Base-by-base conservation (phyloP, 129 eudicot species). In the Centaurea solstitialis region DNA sequence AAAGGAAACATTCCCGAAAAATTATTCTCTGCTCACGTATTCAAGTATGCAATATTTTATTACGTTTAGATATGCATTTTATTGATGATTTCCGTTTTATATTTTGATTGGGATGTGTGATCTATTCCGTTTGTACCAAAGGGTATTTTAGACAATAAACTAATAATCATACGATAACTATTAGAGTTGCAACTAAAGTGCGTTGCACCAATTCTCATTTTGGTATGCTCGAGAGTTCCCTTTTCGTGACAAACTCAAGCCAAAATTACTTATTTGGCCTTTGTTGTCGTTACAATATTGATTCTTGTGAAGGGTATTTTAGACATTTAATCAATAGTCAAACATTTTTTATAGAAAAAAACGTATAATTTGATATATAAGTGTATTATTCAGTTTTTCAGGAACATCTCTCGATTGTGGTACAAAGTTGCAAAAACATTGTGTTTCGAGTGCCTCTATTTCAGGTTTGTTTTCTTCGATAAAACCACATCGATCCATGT, bases 321-420 rank as follows among this genome's bases (percentile, higher is more conserved):
- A 50, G 62, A 15, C 62, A 3, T 50, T 50, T 47, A 47, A 47
- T 4, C 18, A 47, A 10, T 47, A 10, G 61, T 12, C 61, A 26
- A 47, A 47, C 17, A 11, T 2, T 47, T 47, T 13, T 50, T 50
- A 50, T 50, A 7, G 47, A 8, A 41, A 41, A 2, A 41, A 41
- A 41, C 47, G 9, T 41, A 41, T 8, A 41, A 10, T 8, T 41
- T 41, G 62, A 12, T 67, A 68, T 28, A 70, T 2, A 59, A 28
- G 15, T 65, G 11, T 74, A 6, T 26, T 70, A 38, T 71, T 79
- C 92, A 95, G 99, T 84, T 95, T 92, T 81, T 80, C 98, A 78
- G 99, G 89, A 79, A 95, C 90, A 65, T 85, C 79, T 76, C 99
- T 95, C 47, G 84, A 75, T 11, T 95, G 99, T 83, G 97, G 98